Evolutionary conservation across 805 yeast species (phyloP), one percentile per base, ranked within the genome.

Genomic region (Saccharomycopsis sp.): DNA sequence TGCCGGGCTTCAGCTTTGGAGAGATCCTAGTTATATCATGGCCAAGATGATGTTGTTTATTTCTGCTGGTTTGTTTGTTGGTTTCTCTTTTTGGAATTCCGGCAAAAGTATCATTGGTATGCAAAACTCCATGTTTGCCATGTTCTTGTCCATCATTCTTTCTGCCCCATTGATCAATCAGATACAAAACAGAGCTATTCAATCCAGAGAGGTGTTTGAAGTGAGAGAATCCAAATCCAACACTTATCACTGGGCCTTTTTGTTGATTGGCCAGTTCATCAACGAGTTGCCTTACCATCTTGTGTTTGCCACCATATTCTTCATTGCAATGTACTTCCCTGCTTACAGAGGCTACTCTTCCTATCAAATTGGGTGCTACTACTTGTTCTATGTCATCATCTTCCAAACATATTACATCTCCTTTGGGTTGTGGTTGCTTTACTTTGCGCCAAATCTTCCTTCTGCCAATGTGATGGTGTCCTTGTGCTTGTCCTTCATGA

Each of bases 201-300:
- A 60, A 15, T 65, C 77, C 16, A 68, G 87, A 52, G 80, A 75
- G 42, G 56, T 80, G 30, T 81, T 61, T 53, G 88, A 80, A 57
- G 82, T 73, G 10, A 68, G 89, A 53, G 89, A 81, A 54, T 66
- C 75, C 16, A 70, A 76, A 44, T 76, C 84, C 4, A 80, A 79
- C 53, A 81, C 83, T 30, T 81, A 75, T 63, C 80, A 77, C 52
- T 81, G 88, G 88, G 64, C 75, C 20, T 58, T 70, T 30, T 57
- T 81, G 58, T 53, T 78, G 36, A 37, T 77, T 15, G 58, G 79
- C 4, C 77, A 77, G 51, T 64, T 64, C 46, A 30, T 73, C 15
- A 67, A 66, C 45, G 89, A 81, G 55, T 50, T 77, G 16, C 86
- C 87, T 2, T 81, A 75, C 60, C 69, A 69, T 42, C 50, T 67